Percentiles rank a stretch among this genome's conserved stretches.
Conservation (phyloP, 768 basidiomycete genomes). For the Boletus rubescentipes region DNA sequence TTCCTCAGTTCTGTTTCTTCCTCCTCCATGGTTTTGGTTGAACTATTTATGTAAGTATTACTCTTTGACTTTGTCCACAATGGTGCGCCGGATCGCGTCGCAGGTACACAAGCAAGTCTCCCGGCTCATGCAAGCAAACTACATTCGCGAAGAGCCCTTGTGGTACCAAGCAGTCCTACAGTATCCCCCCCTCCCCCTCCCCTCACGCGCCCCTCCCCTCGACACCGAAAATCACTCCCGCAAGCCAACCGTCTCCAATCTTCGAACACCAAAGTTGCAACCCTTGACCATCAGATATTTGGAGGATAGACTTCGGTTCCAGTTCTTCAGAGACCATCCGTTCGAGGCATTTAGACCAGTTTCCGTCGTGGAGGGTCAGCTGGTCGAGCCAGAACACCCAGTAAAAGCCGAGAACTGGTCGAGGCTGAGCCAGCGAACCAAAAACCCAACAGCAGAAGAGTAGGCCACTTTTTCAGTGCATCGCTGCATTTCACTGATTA, state of each 20-base stretch:
- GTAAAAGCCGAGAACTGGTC: conserved; percentile 69
- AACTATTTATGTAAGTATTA: neutral
- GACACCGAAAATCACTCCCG: conserved; percentile 34
- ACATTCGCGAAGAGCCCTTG: conserved; percentile 62
- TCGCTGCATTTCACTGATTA: conserved; percentile 7
- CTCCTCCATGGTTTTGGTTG: conserved; percentile 41
- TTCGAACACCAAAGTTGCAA: conserved; percentile 39
- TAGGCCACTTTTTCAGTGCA: conserved; percentile 40
- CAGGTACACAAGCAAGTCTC: conserved; percentile 89
- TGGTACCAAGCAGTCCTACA: conserved; percentile 87
- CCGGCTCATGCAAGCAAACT: conserved; percentile 68
- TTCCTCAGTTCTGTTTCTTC: conserved; percentile 78
- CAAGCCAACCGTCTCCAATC: conserved; percentile 26
- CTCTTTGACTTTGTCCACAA: neutral
- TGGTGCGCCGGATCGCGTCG: conserved; percentile 75
- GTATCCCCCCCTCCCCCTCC: conserved; percentile 85
- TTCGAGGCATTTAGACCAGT: conserved; percentile 89
- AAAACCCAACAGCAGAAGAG: conserved; percentile 90
- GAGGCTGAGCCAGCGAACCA: conserved; percentile 74
- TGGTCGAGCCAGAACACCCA: conserved; percentile 54
- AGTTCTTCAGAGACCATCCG: conserved; percentile 95
- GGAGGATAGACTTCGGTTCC: conserved; percentile 82
- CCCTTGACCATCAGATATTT: conserved; percentile 70
- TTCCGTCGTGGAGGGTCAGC: conserved; percentile 69
- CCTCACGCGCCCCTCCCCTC: conserved; percentile 64